Evolutionary conservation across 306 rosid genomes (phyloP).

Genomic region (Prinsepia uniflora): DNA sequence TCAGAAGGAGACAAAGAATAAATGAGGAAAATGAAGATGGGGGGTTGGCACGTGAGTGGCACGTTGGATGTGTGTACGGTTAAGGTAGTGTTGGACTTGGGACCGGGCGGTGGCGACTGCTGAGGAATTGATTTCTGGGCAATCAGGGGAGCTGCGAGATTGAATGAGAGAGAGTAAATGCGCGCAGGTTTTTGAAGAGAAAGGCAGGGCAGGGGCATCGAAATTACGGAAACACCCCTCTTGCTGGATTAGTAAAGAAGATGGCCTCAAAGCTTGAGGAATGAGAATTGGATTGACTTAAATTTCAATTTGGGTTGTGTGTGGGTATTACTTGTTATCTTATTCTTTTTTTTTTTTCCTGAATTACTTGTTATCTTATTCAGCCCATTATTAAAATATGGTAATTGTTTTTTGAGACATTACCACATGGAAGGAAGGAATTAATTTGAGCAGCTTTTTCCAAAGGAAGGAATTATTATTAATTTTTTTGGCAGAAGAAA

Average conservation of each 20-base stretch:
- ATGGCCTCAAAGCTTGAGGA: neutral
- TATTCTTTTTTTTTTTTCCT: too few relatives aligned
- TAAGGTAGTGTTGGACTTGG: neutral
- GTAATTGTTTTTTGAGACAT: too few relatives aligned
- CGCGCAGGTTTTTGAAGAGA: constrained; percentile 6
- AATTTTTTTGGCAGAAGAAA: too few relatives aligned
- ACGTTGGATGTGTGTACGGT: neutral
- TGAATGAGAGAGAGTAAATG: constrained; percentile 5
- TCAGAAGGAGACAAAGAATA: neutral
- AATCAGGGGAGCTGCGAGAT: too few relatives aligned
- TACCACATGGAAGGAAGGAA: too few relatives aligned
- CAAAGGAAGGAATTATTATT: too few relatives aligned
- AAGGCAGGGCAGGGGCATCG: neutral
- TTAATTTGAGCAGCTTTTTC: too few relatives aligned
- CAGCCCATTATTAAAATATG: neutral
- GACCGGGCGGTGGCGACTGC: neutral
- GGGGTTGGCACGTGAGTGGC: constrained; percentile 5
- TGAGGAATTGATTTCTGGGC: neutral
- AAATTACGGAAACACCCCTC: neutral
- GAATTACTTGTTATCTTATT: too few relatives aligned
- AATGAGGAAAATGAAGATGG: constrained; percentile 2
- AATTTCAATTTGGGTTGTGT: neutral
- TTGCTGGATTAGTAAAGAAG: neutral
- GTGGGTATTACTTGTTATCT: neutral
- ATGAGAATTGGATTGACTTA: neutral